These are phyloP conservation scores for Omphalotus guepiniiformis DNA, from an alignment of 768 basidiomycete genomes.

Conservation along the genomic window DNA sequence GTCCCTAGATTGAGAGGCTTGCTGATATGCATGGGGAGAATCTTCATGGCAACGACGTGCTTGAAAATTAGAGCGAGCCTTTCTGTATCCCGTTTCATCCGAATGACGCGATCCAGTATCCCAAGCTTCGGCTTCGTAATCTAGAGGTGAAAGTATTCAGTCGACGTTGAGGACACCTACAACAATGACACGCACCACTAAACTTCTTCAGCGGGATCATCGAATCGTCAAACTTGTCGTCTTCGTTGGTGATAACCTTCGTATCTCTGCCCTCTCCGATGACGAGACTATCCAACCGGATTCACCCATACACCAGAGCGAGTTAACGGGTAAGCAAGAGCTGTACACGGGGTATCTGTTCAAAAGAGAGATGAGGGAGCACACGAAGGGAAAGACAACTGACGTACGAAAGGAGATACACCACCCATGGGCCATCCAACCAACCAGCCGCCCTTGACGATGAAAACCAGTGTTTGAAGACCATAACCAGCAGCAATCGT, in stretches of 20 bases:
- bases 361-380: constrained; percentile 12
- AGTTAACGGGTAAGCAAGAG: constrained; percentile 92
- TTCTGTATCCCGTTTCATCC: constrained; percentile 70
- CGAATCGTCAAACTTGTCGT: constrained; percentile 94
- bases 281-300: constrained; percentile 92
- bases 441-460: constrained; percentile 92
- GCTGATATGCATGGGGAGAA: constrained; percentile 65
- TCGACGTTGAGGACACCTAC: not conserved
- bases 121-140: constrained; percentile 94
- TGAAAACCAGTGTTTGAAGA: constrained; percentile 90
- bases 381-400: no score
- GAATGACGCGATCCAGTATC: constrained; percentile 73
- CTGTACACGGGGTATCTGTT: constrained; percentile 89
- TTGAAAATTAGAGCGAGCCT: constrained; percentile 52
- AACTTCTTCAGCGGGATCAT: constrained; percentile 99
- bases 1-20: constrained; percentile 74
- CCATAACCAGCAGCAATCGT: constrained; percentile 94
- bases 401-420: constrained; percentile 86
- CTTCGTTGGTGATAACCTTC: constrained; percentile 90
- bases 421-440: constrained; percentile 98
- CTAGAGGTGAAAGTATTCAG: constrained; percentile 36
- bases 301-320: constrained; percentile 99
- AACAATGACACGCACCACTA: constrained; percentile 59
- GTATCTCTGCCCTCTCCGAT: constrained; percentile 93
- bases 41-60: constrained; percentile 52